phyloP scores from a whole-genome alignment of 169 alveolate species.

The Eimeria brunetti region DNA sequence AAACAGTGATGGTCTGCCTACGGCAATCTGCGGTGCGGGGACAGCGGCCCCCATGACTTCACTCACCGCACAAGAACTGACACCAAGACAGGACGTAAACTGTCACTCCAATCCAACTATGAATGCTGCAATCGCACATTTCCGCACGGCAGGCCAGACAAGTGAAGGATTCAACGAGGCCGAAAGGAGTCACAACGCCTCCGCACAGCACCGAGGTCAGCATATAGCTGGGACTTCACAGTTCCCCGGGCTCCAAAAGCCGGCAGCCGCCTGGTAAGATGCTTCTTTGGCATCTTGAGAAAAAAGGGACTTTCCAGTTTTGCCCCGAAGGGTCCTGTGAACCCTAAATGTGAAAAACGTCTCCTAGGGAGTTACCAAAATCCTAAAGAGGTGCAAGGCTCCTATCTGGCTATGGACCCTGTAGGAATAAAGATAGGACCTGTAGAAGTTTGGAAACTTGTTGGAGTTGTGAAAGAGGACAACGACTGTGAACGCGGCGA shows the following conservation, averaged over 20 bases:
- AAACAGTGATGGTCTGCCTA: neutral
- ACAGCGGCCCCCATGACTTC: neutral
- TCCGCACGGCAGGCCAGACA: neutral
- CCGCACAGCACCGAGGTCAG: neutral
- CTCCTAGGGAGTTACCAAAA: neutral
- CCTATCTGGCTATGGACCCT: neutral
- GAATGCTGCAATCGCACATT: conserved; percentile 49
- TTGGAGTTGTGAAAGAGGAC: conserved; percentile 54
- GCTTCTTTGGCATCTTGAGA: neutral
- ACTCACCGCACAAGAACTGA: conserved; percentile 41
- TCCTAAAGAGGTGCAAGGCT: neutral
- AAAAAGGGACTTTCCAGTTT: neutral
- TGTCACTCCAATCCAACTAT: conserved; percentile 41
- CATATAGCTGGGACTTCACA: neutral
- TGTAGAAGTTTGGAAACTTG: conserved; percentile 45
- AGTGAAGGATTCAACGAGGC: neutral
- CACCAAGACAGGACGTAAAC: conserved; percentile 43
- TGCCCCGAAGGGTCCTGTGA: neutral
- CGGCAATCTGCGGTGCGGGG: neutral
- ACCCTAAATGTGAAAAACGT: neutral
- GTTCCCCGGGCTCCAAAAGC: neutral
- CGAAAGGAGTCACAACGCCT: neutral
- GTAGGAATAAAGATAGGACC: neutral
- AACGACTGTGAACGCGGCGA: conserved; percentile 30
- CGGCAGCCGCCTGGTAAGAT: neutral